phyloP scores from a whole-genome alignment of 306 rosid genomes.

The Geum urbanum region DNA sequence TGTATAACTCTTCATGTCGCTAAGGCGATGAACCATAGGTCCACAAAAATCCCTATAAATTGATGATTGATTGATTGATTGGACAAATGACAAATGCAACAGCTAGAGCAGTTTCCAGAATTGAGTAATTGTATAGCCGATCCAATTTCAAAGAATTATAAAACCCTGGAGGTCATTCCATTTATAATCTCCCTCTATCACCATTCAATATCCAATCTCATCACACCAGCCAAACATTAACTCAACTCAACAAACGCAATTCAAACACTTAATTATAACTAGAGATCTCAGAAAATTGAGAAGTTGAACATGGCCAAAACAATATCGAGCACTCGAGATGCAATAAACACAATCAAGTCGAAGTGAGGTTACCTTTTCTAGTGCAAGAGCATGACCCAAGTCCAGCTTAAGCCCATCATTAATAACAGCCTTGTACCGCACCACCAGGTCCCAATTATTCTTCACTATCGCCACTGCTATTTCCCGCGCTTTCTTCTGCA shows the following conservation, averaged over 20 bases:
- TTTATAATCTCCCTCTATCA: neutral
- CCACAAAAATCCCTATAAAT: neutral
- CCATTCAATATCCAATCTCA: neutral
- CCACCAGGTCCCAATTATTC: constrained; percentile 70
- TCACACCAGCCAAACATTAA: neutral
- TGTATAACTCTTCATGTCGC: neutral
- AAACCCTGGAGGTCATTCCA: neutral
- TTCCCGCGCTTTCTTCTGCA: constrained; percentile 71
- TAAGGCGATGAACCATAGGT: neutral
- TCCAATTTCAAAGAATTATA: no score
- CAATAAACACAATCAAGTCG: neutral
- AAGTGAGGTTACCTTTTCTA: constrained; percentile 63
- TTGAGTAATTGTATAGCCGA: neutral
- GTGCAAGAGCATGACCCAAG: constrained; percentile 61
- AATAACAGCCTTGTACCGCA: constrained; percentile 75
- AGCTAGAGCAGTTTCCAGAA: neutral
- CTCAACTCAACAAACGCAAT: neutral
- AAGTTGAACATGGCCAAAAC: no score
- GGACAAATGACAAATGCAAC: neutral
- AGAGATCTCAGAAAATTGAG: neutral
- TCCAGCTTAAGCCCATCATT: constrained; percentile 83
- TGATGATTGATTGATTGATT: neutral
- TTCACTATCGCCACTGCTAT: constrained; percentile 56
- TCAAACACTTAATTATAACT: neutral
- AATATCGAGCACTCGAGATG: neutral